Evolutionary conservation across 371 early-diverging fungal species (phyloP), one percentile per base, ranked within the genome.

Genomic region (Funneliformis caledonium): DNA sequence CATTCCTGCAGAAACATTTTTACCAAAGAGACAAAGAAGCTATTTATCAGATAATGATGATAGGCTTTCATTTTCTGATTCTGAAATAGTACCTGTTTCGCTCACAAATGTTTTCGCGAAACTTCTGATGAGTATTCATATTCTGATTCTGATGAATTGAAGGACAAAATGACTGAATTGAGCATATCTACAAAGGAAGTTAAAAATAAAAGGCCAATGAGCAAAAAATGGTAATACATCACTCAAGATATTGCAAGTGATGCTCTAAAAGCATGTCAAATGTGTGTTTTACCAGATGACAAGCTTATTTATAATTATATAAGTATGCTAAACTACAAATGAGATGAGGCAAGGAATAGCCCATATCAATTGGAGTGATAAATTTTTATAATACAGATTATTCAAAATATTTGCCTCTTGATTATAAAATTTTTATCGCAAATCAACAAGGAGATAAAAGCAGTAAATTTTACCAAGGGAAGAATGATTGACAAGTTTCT

Each of bases 61-160:
- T 69, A 4, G 4, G 7, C 26, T 8, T 19, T 69, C 26, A 69
- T 19, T 3, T 33, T 69, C 7, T 7, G 26, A 69, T 33, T 69
- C 70, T 69, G 26, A 69, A 33, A 69, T 69, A 26, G 33, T 69
- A 69, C 16, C 26, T 26, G 68, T 68, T 68, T 68, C 68, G 14
- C 68, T 68, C 31, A 69, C 70, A 33, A 69, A 69, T 33, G 26
- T 69, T 43, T 69, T 69, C 16, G 7, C 33, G 26, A 69, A 69
- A 69, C 42, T 69, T 69, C 68, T 42, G 26, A 26, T 33, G 26
- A 69, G 70, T 42, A 4, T 47, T 47, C 47, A 47, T 47, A 47
- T 47, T 47, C 47, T 47, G 10, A 47, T 5, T 47, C 33, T 70
- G 33, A 70, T 22, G 33, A 42, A 42, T 31, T 70, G 10, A 22